Evolutionary conservation across 352 stramenopile genomes (phyloP).

Genomic region (Hyaloperonospora arabidopsidis): DNA sequence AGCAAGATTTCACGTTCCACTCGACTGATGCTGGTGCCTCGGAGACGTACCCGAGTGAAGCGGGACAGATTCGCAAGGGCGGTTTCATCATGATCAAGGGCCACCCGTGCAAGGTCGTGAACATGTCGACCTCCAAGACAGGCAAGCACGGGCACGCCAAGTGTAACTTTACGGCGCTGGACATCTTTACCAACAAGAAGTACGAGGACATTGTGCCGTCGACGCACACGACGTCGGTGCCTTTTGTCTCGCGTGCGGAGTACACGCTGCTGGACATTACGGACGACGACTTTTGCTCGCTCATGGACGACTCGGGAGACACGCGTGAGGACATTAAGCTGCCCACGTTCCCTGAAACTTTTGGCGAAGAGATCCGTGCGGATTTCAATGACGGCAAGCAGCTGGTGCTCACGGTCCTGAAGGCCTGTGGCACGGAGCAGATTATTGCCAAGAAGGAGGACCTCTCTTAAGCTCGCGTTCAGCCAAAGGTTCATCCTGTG

Average conservation of each 20-base stretch:
- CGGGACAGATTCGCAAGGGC: slow-evolving; percentile 98
- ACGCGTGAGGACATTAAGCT: slow-evolving; percentile 98
- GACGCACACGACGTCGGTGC: slow-evolving; percentile 97
- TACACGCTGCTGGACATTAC: slow-evolving; percentile 98
- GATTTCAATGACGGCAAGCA: slow-evolving; percentile 95
- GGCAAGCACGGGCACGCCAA: slow-evolving; percentile 99
- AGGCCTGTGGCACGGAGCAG: slow-evolving; percentile 96
- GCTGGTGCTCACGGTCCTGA: slow-evolving; percentile 93
- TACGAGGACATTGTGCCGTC: slow-evolving; percentile 99
- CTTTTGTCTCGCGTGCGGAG: slow-evolving; percentile 94
- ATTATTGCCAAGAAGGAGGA: slow-evolving; percentile 97
- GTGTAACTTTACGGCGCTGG: slow-evolving; percentile 97
- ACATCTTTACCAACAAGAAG: slow-evolving; percentile 99
- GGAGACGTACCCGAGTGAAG: slow-evolving; percentile 95
- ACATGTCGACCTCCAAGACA: slow-evolving; percentile 99
- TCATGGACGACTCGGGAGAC: slow-evolving; percentile 97
- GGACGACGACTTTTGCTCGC: slow-evolving; percentile 95
- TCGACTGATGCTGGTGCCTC: slow-evolving; percentile 95
- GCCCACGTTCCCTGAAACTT: slow-evolving; percentile 90
- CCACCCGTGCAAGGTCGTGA: slow-evolving; percentile 96
- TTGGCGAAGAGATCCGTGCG: slow-evolving; percentile 94
- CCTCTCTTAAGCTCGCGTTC: slow-evolving; percentile 36
- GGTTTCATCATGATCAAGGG: slow-evolving; percentile 99
- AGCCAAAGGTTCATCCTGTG: slow-evolving; percentile 14
- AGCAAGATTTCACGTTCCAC: slow-evolving; percentile 87